Conservation (phyloP, 1,284 basidiomycete genomes). For the Cryptococcus wingfieldii region DNA sequence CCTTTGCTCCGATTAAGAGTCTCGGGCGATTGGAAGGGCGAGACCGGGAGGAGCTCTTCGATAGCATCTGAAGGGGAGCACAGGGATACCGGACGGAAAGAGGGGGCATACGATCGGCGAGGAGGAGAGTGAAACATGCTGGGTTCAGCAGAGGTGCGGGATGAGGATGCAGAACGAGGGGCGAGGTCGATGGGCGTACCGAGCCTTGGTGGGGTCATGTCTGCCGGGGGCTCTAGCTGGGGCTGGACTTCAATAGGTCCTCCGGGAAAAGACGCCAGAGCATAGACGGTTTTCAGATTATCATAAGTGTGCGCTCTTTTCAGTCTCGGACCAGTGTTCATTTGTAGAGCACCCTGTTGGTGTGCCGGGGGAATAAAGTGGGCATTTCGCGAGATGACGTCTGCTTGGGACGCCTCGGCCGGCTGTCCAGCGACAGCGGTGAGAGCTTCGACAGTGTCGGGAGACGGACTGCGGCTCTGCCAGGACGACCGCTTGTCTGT, state of each 20-base stretch:
- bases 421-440: neutral
- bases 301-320: conserved; percentile 13
- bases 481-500: neutral
- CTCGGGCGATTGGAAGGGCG: neutral
- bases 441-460: too few species aligned
- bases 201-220: neutral
- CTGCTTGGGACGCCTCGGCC: neutral
- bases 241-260: neutral
- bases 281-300: neutral
- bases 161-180: neutral
- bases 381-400: conserved; percentile 6
- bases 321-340: conserved; percentile 6
- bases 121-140: neutral
- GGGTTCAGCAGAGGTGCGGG: neutral
- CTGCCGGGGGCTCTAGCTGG: neutral
- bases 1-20: neutral
- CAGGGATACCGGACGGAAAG: conserved; percentile 15
- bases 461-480: neutral
- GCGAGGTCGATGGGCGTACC: conserved; percentile 1
- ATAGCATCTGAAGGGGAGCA: conserved; percentile 28
- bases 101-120: neutral
- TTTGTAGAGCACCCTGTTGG: neutral
- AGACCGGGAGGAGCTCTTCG: conserved; percentile 8
- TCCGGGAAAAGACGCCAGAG: neutral
- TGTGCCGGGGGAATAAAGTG: conserved; percentile 15